Evolutionary conservation across 2,329 filamentous ascomycete species (phyloP).

Genomic region (Aotearoamyces nothofagi): DNA sequence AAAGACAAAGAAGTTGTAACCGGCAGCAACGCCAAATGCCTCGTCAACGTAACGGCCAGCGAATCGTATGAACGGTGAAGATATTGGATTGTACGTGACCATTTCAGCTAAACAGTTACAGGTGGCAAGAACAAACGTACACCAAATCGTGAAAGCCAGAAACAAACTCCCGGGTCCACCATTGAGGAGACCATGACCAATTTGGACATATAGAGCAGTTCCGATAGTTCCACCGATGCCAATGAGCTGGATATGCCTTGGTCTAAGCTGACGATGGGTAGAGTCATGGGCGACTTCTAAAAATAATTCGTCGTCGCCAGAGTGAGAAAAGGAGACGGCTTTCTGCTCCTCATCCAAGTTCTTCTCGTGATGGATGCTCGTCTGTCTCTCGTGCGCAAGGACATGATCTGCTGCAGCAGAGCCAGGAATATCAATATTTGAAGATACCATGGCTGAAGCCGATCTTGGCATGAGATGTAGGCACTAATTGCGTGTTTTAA

Average conservation of each 20-base stretch:
- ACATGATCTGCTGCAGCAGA: no score
- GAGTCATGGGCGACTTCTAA: no score
- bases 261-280: slow-evolving; percentile 23
- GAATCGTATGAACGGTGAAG: slow-evolving; percentile 65
- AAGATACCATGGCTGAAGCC: no score
- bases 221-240: slow-evolving; percentile 52
- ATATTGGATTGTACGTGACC: slow-evolving; percentile 64
- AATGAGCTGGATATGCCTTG: slow-evolving; percentile 22
- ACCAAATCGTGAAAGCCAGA: slow-evolving; percentile 45
- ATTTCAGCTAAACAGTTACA: slow-evolving; percentile 57
- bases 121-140: slow-evolving; percentile 42
- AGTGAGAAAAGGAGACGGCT: no score
- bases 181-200: slow-evolving; percentile 39
- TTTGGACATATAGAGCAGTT: slow-evolving; percentile 36
- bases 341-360: no score
- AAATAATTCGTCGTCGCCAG: no score
- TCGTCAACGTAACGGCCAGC: slow-evolving; percentile 63
- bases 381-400: no score
- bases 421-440: no score
- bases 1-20: slow-evolving; percentile 63
- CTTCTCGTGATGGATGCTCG: no score
- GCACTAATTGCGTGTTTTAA: no score
- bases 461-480: no score
- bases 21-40: slow-evolving; percentile 56
- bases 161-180: slow-evolving; percentile 44